Evolutionary conservation across 176 grass and related monocot genomes (phyloP).

Genomic region (Raddia guianensis): DNA sequence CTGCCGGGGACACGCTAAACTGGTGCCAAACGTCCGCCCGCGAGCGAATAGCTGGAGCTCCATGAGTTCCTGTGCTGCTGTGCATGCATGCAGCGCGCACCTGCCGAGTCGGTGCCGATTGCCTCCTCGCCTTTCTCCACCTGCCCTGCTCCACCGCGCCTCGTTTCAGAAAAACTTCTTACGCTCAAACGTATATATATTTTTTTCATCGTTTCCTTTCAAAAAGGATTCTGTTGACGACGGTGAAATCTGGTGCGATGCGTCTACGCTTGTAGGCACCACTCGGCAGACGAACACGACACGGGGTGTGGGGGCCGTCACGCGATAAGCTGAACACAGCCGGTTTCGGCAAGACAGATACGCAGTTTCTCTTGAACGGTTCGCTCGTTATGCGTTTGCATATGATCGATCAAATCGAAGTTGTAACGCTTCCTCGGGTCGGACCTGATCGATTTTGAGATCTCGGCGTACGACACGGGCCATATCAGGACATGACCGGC

Average conservation of each 20-base stretch:
- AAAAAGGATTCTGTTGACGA: neutral
- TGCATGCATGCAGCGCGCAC: slow-evolving; percentile 24
- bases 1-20: slow-evolving; percentile 46
- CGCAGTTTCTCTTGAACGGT: neutral
- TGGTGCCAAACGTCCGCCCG: slow-evolving; percentile 32
- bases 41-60: slow-evolving; percentile 33
- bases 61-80: neutral
- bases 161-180: slow-evolving; percentile 14
- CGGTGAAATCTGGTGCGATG: neutral
- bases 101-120: slow-evolving; percentile 38
- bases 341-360: neutral
- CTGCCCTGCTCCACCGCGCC: neutral
- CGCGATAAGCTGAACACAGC: neutral
- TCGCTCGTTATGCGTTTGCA: too few relatives aligned
- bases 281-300: neutral
- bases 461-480: neutral
- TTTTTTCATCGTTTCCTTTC: too few relatives aligned
- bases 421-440: too few relatives aligned
- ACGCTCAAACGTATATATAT: too few relatives aligned
- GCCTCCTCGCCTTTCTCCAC: neutral
- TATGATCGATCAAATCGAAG: too few relatives aligned
- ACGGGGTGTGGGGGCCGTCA: neutral
- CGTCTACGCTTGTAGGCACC: neutral
- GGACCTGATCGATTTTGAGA: neutral
- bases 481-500: neutral